These are phyloP conservation scores for Ganoderma boninense DNA, from an alignment of 1,284 basidiomycete genomes.

Conservation along the genomic window DNA sequence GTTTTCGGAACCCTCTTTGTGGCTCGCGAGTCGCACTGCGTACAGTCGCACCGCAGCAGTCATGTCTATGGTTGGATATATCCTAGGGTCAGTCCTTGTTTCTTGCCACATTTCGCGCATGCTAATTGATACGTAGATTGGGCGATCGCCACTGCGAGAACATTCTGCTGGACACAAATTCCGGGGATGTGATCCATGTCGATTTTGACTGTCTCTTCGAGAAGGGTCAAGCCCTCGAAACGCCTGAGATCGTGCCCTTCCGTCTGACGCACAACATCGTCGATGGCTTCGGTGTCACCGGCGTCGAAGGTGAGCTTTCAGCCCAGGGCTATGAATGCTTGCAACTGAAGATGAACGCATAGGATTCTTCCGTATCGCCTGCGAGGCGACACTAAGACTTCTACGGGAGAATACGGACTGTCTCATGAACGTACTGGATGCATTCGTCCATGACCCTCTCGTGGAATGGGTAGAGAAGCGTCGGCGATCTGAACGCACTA, in stretches of 20 bases:
- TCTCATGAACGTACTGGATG: slow-evolving; percentile 95
- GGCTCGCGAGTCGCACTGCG: slow-evolving; percentile 88
- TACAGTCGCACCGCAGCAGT: slow-evolving; percentile 95
- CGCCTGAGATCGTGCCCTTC: slow-evolving; percentile 95
- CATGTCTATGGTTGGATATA: slow-evolving; percentile 99
- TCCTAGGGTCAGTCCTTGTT: slow-evolving; percentile 81
- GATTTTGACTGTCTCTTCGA: slow-evolving; percentile 99
- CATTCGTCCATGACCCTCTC: slow-evolving; percentile 97
- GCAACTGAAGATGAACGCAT: neutral
- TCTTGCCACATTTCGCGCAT: slow-evolving; percentile 14
- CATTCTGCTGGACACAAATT: slow-evolving; percentile 90
- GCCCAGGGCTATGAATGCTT: neutral
- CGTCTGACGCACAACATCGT: slow-evolving; percentile 95
- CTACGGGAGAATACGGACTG: slow-evolving; percentile 93
- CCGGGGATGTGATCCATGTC: slow-evolving; percentile 95
- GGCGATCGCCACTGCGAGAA: slow-evolving; percentile 99
- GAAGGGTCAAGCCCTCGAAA: slow-evolving; percentile 91
- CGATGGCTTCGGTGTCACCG: slow-evolving; percentile 93
- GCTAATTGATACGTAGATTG: slow-evolving; percentile 59
- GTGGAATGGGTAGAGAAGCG: slow-evolving; percentile 86
- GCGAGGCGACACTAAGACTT: slow-evolving; percentile 91
- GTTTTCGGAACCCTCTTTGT: slow-evolving; percentile 96
- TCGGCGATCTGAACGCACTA: slow-evolving; percentile 49
- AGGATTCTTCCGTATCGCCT: slow-evolving; percentile 93
- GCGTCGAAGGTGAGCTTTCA: slow-evolving; percentile 79